Conservation (phyloP, 179 eudicot genomes). For the Camellia oleifera region DNA sequence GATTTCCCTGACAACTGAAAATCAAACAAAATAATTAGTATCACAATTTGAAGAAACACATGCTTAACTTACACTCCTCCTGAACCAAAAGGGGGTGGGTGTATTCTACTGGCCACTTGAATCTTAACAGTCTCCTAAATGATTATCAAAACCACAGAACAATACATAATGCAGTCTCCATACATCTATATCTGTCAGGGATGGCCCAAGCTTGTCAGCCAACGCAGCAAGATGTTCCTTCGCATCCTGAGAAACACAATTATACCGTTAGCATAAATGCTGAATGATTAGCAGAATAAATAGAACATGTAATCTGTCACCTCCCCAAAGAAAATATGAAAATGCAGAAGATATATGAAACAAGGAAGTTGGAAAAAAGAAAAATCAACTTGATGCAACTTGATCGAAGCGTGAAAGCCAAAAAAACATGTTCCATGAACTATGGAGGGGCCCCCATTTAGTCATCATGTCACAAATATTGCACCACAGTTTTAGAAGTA, state of each 20-base stretch:
- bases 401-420: not conserved
- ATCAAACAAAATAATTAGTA: conserved; percentile 25
- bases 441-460: not conserved
- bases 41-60: not conserved
- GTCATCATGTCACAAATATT: not conserved
- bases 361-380: not conserved
- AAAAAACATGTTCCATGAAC: not conserved
- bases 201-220: conserved; percentile 86
- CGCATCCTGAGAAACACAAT: conserved; percentile 68
- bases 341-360: not conserved
- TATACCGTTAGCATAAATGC: conserved; percentile 16
- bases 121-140: not conserved
- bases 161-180: conserved; percentile 22
- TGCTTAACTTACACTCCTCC: not conserved
- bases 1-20: conserved; percentile 80
- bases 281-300: conserved; percentile 9
- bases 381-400: not conserved
- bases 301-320: not conserved
- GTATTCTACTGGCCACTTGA: not conserved
- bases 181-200: conserved; percentile 87
- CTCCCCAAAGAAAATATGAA: not conserved
- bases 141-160: not conserved
- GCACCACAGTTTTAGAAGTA: not conserved
- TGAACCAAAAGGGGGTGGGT: not conserved
- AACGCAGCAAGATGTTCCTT: conserved; percentile 95